Evolutionary conservation across 176 grass and related monocot species (phyloP).

Genomic region (Lolium rigidum): DNA sequence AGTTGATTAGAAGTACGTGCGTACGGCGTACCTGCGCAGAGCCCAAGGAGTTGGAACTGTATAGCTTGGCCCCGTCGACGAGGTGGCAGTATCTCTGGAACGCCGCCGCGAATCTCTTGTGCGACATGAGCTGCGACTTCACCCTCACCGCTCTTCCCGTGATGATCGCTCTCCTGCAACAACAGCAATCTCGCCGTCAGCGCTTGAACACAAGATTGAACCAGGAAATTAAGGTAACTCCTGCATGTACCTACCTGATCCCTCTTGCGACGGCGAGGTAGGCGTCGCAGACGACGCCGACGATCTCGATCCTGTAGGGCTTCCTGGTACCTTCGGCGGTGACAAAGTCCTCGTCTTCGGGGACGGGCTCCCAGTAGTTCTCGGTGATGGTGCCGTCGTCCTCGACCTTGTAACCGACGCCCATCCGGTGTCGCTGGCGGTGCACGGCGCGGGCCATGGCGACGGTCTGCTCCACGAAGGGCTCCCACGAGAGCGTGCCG

Average conservation of each 20-base stretch:
- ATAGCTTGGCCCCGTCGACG: constrained; percentile 67
- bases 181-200: neutral
- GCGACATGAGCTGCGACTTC: constrained; percentile 70
- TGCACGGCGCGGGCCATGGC: constrained; percentile 73
- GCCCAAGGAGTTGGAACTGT: constrained; percentile 64
- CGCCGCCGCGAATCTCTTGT: constrained; percentile 66
- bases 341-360: neutral
- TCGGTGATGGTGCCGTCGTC: constrained; percentile 57
- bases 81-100: constrained; percentile 60
- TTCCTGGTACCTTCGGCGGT: neutral
- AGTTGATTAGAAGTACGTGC: neutral
- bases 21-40: constrained; percentile 58
- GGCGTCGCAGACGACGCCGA: constrained; percentile 63
- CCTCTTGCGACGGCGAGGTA: constrained; percentile 59
- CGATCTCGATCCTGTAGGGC: constrained; percentile 59
- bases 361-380: constrained; percentile 71
- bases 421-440: constrained; percentile 77
- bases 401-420: constrained; percentile 68
- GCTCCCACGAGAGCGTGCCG: constrained; percentile 81
- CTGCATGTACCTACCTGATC: constrained; percentile 37
- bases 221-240: no score
- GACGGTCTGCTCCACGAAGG: constrained; percentile 74
- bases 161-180: constrained; percentile 64
- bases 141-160: constrained; percentile 70
- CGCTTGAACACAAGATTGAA: neutral